A percentile compares a stretch with the other conserved stretches of the same genome.
phyloP scores from a whole-genome alignment of 306 rosid species.

The Prunus mume region DNA sequence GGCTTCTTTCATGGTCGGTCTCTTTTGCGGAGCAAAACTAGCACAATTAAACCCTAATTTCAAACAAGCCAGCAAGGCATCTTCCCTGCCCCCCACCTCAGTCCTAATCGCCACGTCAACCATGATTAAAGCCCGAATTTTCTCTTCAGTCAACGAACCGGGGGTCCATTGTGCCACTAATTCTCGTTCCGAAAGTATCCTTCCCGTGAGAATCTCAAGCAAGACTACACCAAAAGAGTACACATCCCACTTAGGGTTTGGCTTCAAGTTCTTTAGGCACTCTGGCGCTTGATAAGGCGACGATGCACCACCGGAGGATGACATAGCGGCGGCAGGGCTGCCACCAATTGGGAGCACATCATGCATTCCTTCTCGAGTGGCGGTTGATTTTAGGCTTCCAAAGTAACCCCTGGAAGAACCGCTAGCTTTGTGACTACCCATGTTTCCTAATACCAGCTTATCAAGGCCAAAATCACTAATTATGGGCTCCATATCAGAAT shows the following conservation, averaged over 20 bases:
- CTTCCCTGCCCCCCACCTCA: conserved; percentile 64
- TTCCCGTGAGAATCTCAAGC: conserved; percentile 71
- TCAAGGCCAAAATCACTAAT: conserved; percentile 74
- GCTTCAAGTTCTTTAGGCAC: conserved; percentile 50
- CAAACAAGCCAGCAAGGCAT: conserved; percentile 44
- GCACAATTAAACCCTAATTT: conserved; percentile 76
- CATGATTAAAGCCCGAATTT: conserved; percentile 47
- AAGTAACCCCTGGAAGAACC: conserved; percentile 40
- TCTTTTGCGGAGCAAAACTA: conserved; percentile 59
- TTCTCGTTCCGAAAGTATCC: conserved; percentile 57
- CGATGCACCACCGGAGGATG: conserved; percentile 14
- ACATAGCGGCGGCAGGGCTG: conserved; percentile 33
- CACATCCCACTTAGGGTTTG: conserved; percentile 78
- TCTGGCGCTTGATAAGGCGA: conserved; percentile 77
- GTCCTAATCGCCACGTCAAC: conserved; percentile 51
- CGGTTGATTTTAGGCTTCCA: conserved; percentile 36
- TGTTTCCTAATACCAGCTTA: conserved; percentile 38
- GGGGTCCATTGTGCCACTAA: conserved; percentile 46
- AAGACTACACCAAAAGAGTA: conserved; percentile 80
- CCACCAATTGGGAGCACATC: conserved; percentile 24
- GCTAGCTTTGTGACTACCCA: conserved; percentile 29
- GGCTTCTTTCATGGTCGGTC: conserved; percentile 88
- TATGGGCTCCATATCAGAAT: conserved; percentile 62
- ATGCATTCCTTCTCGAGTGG: conserved; percentile 24
- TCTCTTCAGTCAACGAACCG: conserved; percentile 51